phyloP scores from a whole-genome alignment of 2,329 filamentous ascomycete genomes.

The Thelonectria discophora region DNA sequence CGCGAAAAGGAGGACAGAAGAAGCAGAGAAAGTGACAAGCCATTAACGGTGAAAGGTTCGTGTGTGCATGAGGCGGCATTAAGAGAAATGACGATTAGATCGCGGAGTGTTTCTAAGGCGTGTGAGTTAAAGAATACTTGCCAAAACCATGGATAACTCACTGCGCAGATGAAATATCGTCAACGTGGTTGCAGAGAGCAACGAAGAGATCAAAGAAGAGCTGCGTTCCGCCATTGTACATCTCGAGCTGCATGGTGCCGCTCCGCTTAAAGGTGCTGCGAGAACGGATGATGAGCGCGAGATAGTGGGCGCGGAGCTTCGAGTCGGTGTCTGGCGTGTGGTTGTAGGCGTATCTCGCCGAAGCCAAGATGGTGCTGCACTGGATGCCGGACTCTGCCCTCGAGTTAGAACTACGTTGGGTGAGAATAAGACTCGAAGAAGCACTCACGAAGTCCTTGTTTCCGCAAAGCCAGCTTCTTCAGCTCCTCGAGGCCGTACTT shows the following conservation, averaged over 20 bases:
- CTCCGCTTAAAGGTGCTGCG: conserved; percentile 90
- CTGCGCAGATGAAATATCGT: conserved; percentile 68
- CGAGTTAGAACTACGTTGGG: conserved; percentile 10
- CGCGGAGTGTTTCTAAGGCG: conserved; percentile 52
- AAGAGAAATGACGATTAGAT: conserved; percentile 56
- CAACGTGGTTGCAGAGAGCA: conserved; percentile 90
- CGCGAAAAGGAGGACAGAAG: conserved; percentile 16
- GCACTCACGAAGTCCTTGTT: conserved; percentile 81
- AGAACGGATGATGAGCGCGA: conserved; percentile 90
- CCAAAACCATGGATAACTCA: conserved; percentile 53
- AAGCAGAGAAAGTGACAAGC: conserved; percentile 31
- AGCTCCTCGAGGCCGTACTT: conserved; percentile 85
- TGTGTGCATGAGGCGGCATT: conserved; percentile 21
- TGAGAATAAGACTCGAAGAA: conserved; percentile 6
- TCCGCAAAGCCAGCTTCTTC: conserved; percentile 84
- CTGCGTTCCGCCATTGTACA: conserved; percentile 83
- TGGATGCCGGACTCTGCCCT: conserved; percentile 75
- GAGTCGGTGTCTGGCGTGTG: conserved; percentile 90
- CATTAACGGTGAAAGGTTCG: conserved; percentile 37
- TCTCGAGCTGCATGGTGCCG: conserved; percentile 94
- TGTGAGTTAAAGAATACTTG: conserved; percentile 16
- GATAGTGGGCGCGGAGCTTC: conserved; percentile 89
- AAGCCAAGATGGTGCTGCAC: conserved; percentile 84
- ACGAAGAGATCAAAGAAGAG: conserved; percentile 96
- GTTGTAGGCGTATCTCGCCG: conserved; percentile 88